Evolutionary conservation across 805 yeast species (phyloP), one percentile per base, ranked within the genome.

Genomic region (Metschnikowia rubicola): DNA sequence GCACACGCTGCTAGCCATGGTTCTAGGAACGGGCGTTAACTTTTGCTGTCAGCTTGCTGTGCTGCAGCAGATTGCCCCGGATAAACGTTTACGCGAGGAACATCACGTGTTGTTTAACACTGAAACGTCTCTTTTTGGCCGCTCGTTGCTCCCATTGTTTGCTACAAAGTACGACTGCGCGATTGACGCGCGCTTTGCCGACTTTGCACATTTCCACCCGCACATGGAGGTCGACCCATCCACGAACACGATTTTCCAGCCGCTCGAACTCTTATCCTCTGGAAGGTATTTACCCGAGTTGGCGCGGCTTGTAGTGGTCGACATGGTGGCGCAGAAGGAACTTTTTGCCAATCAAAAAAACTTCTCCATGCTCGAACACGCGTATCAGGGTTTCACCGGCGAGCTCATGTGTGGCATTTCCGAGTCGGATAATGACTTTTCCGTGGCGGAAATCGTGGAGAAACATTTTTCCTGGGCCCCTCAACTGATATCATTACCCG

Each of bases 1-100:
- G 15, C 53, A 57, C 49, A 64, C 70, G 54, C 58, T 65, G 46
- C 55, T 83, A 38, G 85, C 86, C 0, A 53, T 84, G 53, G 86
- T 84, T 3, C 62, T 84, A 42, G 90, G 91, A 1, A 84, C 91
- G 3, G 91, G 91, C 1, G 62, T 80, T 44, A 84, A 84, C 55
- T 61, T 79, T 32, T 79, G 81, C 64, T 68, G 79, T 65, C 55
- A 67, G 28, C 61, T 66, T 30, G 54, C 54, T 8, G 51, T 60
- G 28, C 37, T 46, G 9, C 41, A 50, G 1, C 35, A 55, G 8
- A 49, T 64, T 33, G 61, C 57, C n/a, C 12, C 21, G 12, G 10
- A 10, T 8, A 56, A 56, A 43, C 50, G 33, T 15, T 39, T 54
- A 21, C 52, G 41, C 11, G 38, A 32, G 38, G 47, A 50, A 33